Evolutionary conservation across 805 yeast species (phyloP).

Genomic region (Hanseniaspora lachancei): DNA sequence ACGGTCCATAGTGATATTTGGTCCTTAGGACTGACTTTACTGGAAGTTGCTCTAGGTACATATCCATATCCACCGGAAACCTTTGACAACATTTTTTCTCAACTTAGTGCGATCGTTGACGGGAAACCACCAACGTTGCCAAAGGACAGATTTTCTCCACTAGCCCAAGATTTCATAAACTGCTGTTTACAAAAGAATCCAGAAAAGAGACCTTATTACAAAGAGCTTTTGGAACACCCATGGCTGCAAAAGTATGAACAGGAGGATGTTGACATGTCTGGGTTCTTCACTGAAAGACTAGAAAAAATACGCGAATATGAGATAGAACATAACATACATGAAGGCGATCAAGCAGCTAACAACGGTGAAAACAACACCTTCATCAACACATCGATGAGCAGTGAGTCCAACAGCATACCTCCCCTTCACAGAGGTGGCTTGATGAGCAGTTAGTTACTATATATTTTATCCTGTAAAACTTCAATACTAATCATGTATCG

Average conservation of each 20-base stretch:
- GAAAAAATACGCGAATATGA: constrained; percentile 22
- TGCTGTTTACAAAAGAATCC: constrained; percentile 73
- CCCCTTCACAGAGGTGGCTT: constrained; percentile 30
- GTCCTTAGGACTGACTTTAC: constrained; percentile 77
- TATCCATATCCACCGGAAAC: constrained; percentile 98
- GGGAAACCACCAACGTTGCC: constrained; percentile 83
- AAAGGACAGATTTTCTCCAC: constrained; percentile 44
- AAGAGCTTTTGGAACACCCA: constrained; percentile 61
- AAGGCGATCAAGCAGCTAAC: background rate
- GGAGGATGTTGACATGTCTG: constrained; percentile 28
- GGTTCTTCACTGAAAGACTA: constrained; percentile 29
- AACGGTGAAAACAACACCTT: background rate
- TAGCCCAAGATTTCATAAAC: constrained; percentile 70
- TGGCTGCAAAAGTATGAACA: constrained; percentile 55
- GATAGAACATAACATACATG: constrained; percentile 16
- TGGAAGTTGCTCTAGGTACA: constrained; percentile 80
- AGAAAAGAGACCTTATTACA: constrained; percentile 65
- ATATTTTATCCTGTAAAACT: background rate
- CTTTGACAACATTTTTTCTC: constrained; percentile 77
- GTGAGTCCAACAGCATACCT: constrained; percentile 19
- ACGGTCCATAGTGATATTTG: constrained; percentile 91
- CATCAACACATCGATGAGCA: constrained; percentile 15
- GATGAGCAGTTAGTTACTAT: constrained; percentile 2
- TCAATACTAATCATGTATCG: background rate
- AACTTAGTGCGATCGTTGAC: constrained; percentile 90